Evolutionary conservation across 1,139 yeast genomes (phyloP).

Genomic region (Meyerozyma guilliermondii): DNA sequence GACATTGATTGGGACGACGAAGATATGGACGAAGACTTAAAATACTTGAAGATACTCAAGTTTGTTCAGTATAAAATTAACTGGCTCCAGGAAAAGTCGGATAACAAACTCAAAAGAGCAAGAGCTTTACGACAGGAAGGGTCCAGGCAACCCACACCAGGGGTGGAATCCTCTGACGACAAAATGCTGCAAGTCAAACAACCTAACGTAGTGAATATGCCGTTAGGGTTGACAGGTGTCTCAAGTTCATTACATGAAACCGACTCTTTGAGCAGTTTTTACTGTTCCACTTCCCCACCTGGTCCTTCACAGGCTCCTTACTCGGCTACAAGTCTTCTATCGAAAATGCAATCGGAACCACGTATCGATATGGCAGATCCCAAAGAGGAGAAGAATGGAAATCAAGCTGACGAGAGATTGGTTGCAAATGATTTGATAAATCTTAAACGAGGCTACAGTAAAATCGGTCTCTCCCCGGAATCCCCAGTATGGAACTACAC

Average conservation of each 20-base stretch:
- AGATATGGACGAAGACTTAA: slow-evolving; percentile 46
- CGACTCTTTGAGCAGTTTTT: background rate
- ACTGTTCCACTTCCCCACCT: background rate
- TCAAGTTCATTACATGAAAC: background rate
- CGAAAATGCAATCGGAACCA: background rate
- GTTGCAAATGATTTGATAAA: slow-evolving; percentile 1
- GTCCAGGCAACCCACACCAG: background rate
- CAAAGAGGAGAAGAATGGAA: background rate
- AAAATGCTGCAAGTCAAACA: background rate
- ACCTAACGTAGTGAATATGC: background rate
- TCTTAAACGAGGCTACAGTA: background rate
- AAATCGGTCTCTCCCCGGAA: background rate
- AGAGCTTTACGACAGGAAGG: background rate
- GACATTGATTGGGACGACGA: slow-evolving; percentile 48
- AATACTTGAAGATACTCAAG: slow-evolving; percentile 39
- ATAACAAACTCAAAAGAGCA: background rate
- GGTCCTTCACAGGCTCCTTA: background rate
- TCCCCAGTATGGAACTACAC: background rate
- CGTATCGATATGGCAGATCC: background rate
- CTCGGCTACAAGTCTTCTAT: background rate
- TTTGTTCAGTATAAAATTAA: slow-evolving; percentile 37
- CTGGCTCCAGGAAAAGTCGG: slow-evolving; percentile 1
- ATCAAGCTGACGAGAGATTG: background rate
- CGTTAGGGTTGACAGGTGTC: background rate
- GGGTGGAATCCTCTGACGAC: background rate